Conservation (phyloP, 805 yeast species). For the Candida nanaspora region DNA sequence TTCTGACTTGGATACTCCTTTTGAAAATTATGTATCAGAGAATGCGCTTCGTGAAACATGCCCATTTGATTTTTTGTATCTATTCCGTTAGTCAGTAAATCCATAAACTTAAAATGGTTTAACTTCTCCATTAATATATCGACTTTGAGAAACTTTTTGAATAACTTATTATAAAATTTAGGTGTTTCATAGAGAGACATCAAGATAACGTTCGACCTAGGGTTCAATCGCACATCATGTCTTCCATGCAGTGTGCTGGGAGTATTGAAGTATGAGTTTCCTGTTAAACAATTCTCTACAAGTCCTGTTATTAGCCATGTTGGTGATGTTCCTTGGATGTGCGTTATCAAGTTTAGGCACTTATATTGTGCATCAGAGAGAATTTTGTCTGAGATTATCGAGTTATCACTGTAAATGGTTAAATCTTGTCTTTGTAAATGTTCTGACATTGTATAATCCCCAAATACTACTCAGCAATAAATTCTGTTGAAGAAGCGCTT, state of each 20-base stretch:
- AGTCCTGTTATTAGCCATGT: conserved; percentile 55
- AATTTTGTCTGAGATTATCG: conserved; percentile 29
- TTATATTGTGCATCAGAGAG: conserved; percentile 12
- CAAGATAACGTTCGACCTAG: conserved; percentile 28
- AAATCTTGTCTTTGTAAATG: conserved; percentile 52
- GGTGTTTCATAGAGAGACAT: conserved; percentile 25
- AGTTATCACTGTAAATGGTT: conserved; percentile 41
- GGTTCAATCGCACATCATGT: conserved; percentile 2
- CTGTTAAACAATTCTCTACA: conserved; percentile 43
- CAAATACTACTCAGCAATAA: too few relatives aligned
- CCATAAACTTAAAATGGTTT: conserved; percentile 29
- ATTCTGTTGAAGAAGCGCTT: too few relatives aligned
- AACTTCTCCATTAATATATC: conserved; percentile 28
- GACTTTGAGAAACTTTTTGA: conserved; percentile 28
- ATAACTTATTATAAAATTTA: conserved; percentile 22
- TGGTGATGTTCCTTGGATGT: conserved; percentile 49
- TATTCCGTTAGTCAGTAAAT: conserved; percentile 28
- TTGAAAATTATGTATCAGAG: too few relatives aligned
- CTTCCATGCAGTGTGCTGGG: conserved; percentile 4
- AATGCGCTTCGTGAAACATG: background rate
- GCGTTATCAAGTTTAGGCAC: conserved; percentile 29
- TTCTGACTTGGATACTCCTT: too few relatives aligned
- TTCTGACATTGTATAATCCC: conserved; percentile 12
- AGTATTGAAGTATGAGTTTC: conserved; percentile 36
- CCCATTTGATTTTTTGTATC: background rate